Evolutionary conservation across 805 yeast species (phyloP).

Genomic region (Ogataea nitratoaversa): DNA sequence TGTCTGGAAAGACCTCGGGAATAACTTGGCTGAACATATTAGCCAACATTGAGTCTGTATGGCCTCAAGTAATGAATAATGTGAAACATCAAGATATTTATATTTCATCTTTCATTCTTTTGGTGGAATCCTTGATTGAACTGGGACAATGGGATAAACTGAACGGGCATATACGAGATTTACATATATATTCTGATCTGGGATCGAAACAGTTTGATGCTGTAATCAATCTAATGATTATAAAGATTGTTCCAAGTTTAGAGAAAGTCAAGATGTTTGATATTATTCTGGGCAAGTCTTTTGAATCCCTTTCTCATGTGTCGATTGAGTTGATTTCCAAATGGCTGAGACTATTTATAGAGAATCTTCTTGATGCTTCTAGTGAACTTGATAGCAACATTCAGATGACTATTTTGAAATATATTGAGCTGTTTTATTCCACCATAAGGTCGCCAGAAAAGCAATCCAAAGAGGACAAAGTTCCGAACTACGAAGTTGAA

Average conservation of each 20-base stretch:
- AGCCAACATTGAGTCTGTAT: neutral
- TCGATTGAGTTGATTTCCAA: neutral
- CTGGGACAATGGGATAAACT: slow-evolving; percentile 1
- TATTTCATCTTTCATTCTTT: neutral
- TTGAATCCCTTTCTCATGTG: neutral
- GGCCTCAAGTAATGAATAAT: neutral
- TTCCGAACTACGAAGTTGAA: slow-evolving; percentile 29
- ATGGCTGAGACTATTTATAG: slow-evolving; percentile 4
- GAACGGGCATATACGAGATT: neutral
- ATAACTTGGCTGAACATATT: neutral
- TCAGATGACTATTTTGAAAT: neutral
- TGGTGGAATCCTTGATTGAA: slow-evolving; percentile 1
- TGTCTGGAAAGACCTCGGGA: neutral
- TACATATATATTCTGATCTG: neutral
- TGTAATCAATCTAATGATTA: neutral
- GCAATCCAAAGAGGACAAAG: slow-evolving; percentile 3
- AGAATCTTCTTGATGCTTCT: neutral
- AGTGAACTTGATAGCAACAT: neutral
- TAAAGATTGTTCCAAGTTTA: neutral
- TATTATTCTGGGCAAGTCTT: neutral
- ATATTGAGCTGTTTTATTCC: slow-evolving; percentile 4
- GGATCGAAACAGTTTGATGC: neutral
- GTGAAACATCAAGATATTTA: neutral
- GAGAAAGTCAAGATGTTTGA: slow-evolving; percentile 2
- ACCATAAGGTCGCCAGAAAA: neutral